Conservation (phyloP, 495 filamentous ascomycete species). For the Annulohypoxylon maeteangense region DNA sequence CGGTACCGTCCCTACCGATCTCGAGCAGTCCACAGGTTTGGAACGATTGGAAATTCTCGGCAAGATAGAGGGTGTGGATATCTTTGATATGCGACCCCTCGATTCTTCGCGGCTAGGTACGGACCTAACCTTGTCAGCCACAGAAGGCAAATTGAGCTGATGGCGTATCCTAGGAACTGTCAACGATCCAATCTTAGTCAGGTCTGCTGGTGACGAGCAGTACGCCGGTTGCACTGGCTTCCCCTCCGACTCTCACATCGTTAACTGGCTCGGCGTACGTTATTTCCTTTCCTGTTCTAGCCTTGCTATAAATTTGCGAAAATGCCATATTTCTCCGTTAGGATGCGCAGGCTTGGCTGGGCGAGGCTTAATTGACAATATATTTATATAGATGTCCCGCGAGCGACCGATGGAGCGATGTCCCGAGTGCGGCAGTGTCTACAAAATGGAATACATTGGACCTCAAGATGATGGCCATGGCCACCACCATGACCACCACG, state of each 20-base stretch:
- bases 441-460: slow-evolving; percentile 97
- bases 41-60: slow-evolving; percentile 98
- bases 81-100: slow-evolving; percentile 98
- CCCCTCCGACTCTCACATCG: slow-evolving; percentile 90
- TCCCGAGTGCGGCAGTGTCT: slow-evolving; percentile 92
- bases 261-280: slow-evolving; percentile 89
- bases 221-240: slow-evolving; percentile 95
- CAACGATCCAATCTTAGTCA: slow-evolving; percentile 88
- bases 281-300: not conserved
- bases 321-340: not conserved
- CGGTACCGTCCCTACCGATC: slow-evolving; percentile 89
- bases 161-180: slow-evolving; percentile 73
- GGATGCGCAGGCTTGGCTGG: not conserved
- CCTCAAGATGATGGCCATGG: slow-evolving; percentile 74
- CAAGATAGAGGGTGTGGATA: slow-evolving; percentile 98
- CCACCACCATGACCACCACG: slow-evolving; percentile 62
- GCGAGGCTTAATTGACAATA: slow-evolving; percentile 26
- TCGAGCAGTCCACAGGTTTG: slow-evolving; percentile 94
- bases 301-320: not conserved
- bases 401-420: slow-evolving; percentile 93
- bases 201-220: slow-evolving; percentile 92
- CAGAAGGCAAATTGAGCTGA: slow-evolving; percentile 19
- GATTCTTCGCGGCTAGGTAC: slow-evolving; percentile 87
- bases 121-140: slow-evolving; percentile 35
- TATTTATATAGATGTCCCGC: slow-evolving; percentile 73